Percentiles rank a stretch among this genome's conserved stretches.
Conservation (phyloP, 169 alveolate genomes). For the Plasmodium chabaudi region DNA sequence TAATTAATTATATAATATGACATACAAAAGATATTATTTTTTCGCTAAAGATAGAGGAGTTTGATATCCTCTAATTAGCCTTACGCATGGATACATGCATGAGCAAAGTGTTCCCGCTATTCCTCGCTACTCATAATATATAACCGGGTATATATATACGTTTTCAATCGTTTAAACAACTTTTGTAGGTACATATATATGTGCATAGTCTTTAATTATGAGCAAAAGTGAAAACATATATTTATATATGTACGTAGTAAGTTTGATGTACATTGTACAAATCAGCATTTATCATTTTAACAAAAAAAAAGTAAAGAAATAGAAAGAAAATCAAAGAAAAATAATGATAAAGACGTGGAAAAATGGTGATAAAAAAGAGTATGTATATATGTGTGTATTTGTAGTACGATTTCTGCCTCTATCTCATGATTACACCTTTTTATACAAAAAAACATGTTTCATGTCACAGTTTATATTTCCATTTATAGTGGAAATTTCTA, state of each 20-base stretch:
- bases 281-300: slow-evolving; percentile 2
- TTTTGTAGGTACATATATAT: background rate
- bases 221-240: background rate
- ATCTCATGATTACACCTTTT: background rate
- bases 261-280: background rate
- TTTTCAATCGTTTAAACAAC: too few species aligned
- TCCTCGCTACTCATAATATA: too few species aligned
- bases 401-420: background rate
- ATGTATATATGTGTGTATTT: background rate
- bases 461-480: slow-evolving; percentile 17
- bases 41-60: too few species aligned
- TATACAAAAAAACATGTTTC: slow-evolving; percentile 30
- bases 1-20: too few species aligned
- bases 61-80: too few species aligned
- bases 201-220: background rate
- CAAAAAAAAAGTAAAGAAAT: background rate
- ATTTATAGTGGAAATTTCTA: slow-evolving; percentile 14
- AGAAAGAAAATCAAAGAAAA: background rate
- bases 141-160: too few species aligned
- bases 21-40: too few species aligned
- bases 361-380: background rate
- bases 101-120: too few species aligned
- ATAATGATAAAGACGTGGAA: background rate
- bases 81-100: too few species aligned
- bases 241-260: background rate